A percentile compares a stretch with the other conserved stretches of the same genome.
Evolutionary conservation across 2,329 filamentous ascomycete genomes (phyloP).

Genomic region (Pseudogymnoascus sp.): DNA sequence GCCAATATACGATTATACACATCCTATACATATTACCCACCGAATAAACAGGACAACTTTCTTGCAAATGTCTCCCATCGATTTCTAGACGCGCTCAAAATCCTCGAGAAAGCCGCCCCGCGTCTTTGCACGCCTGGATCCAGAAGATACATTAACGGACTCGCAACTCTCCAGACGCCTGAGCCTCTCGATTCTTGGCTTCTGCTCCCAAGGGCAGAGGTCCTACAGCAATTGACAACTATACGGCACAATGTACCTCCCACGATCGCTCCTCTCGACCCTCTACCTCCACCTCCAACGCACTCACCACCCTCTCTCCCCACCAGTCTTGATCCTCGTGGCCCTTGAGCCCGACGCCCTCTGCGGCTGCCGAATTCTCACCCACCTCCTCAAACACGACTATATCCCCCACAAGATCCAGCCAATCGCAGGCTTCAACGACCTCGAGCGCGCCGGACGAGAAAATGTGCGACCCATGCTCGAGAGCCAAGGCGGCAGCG

Average conservation of each 20-base stretch:
- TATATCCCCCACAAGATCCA: conserved; percentile 98
- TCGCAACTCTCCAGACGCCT: background rate
- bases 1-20: conserved; percentile 1
- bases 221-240: background rate
- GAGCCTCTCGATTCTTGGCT: conserved; percentile 3
- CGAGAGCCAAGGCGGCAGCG: conserved; percentile 71
- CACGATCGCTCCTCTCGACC: conserved; percentile 77
- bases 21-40: background rate
- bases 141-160: background rate
- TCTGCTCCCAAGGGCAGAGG: conserved; percentile 8
- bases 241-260: conserved; percentile 71
- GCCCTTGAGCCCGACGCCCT: conserved; percentile 92
- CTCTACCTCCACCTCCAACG: conserved; percentile 84
- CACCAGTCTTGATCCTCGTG: conserved; percentile 83
- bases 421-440: conserved; percentile 84
- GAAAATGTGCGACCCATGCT: conserved; percentile 81
- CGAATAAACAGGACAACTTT: background rate
- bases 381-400: conserved; percentile 88
- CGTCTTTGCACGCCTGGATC: background rate
- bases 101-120: background rate
- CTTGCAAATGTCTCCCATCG: background rate
- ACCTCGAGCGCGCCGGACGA: conserved; percentile 70
- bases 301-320: conserved; percentile 80
- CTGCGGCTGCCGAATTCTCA: conserved; percentile 90
- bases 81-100: background rate